Evolutionary conservation across 768 basidiomycete species (phyloP).

Genomic region (Mycena amicta): DNA sequence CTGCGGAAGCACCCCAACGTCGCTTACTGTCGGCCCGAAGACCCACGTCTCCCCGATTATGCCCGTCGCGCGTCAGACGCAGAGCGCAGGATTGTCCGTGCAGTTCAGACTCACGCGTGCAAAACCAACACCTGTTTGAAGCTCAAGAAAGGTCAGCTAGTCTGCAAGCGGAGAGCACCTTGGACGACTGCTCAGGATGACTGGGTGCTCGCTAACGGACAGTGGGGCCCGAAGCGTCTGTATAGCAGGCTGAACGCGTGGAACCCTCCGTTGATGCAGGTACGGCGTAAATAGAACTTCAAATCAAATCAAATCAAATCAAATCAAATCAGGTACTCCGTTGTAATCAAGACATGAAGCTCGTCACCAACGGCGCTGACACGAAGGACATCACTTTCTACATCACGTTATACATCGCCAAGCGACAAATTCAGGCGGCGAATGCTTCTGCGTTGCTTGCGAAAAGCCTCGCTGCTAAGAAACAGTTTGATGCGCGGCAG

Average conservation of each 20-base stretch:
- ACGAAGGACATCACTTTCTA: conserved; percentile 41
- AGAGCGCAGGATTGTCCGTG: neutral
- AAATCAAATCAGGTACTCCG: conserved; percentile 22
- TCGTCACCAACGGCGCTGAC: conserved; percentile 35
- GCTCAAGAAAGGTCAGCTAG: conserved; percentile 9
- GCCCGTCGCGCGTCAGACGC: neutral
- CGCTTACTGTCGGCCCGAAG: neutral
- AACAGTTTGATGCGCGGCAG: conserved; percentile 5
- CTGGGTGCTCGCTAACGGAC: conserved; percentile 29
- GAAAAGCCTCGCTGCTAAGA: conserved; percentile 30
- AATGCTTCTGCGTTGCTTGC: conserved; percentile 44
- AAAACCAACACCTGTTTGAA: conserved; percentile 24
- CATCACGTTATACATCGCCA: conserved; percentile 40
- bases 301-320: too few species aligned
- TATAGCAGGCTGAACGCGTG: conserved; percentile 31
- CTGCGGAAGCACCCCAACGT: neutral
- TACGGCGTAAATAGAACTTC: too few species aligned
- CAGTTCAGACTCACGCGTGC: conserved; percentile 38
- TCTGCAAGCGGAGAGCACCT: conserved; percentile 40
- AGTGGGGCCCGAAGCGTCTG: conserved; percentile 30
- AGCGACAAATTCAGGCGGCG: conserved; percentile 37
- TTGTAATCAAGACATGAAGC: conserved; percentile 43
- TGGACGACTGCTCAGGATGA: conserved; percentile 24
- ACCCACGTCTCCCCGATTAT: neutral
- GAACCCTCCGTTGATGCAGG: too few species aligned